These are phyloP conservation scores for Acanthamoeba healyi DNA, from an alignment of 208 protist genomes.

Conservation along the genomic window DNA sequence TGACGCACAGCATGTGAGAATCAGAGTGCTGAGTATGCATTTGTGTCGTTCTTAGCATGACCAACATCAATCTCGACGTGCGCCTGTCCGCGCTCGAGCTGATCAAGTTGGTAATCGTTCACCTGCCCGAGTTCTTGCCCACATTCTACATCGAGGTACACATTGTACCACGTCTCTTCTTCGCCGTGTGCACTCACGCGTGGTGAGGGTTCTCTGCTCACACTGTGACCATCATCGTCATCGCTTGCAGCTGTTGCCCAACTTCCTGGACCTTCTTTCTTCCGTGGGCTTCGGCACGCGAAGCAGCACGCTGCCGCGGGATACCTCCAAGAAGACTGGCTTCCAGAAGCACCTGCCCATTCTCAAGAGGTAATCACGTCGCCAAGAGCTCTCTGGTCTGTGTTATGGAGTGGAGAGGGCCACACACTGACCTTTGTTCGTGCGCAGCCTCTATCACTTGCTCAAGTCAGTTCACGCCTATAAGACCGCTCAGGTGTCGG, in stretches of 20 bases:
- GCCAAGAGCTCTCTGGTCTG: neutral
- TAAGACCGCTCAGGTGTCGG: neutral
- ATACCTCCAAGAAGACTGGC: constrained; percentile 61
- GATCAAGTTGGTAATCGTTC: constrained; percentile 21
- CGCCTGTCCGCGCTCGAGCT: constrained; percentile 53
- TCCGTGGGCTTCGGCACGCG: constrained; percentile 46
- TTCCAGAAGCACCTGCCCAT: constrained; percentile 53
- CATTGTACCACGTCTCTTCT: neutral
- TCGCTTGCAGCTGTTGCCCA: constrained; percentile 14
- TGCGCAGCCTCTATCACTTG: constrained; percentile 31
- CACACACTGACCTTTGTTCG: neutral
- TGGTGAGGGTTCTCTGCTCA: neutral
- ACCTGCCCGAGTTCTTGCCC: constrained; percentile 37
- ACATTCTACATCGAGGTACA: constrained; percentile 61
- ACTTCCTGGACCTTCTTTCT: constrained; percentile 31
- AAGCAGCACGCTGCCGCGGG: constrained; percentile 37
- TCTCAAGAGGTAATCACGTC: neutral
- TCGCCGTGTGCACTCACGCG: neutral
- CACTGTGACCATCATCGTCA: neutral
- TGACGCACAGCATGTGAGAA: neutral
- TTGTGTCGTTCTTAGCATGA: neutral
- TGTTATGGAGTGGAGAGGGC: too few species aligned
- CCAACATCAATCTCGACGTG: constrained; percentile 59
- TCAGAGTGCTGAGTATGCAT: neutral
- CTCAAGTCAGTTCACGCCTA: constrained; percentile 50